phyloP scores from a whole-genome alignment of 2,329 filamentous ascomycete genomes.

The Graphiopsis chlorocephala region DNA sequence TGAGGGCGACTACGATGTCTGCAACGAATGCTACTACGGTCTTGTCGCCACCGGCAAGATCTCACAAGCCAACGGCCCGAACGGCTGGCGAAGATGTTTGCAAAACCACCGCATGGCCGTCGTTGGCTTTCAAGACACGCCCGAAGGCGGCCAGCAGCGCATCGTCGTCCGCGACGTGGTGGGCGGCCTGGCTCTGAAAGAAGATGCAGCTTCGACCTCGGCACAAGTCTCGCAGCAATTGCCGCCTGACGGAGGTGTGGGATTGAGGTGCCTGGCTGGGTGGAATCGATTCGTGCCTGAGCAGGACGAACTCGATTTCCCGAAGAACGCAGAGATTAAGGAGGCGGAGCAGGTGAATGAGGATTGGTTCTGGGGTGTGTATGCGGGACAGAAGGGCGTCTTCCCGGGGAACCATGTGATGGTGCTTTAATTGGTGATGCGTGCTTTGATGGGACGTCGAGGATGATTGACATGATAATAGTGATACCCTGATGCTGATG shows the following conservation, averaged over 20 bases:
- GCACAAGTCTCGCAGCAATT: neutral
- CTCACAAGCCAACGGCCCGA: constrained; percentile 69
- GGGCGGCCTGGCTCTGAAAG: constrained; percentile 68
- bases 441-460: neutral
- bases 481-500: neutral
- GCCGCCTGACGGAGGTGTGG: constrained; percentile 70
- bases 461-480: neutral
- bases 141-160: constrained; percentile 65
- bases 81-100: constrained; percentile 80
- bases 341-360: constrained; percentile 86
- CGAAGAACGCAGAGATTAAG: constrained; percentile 74
- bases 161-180: constrained; percentile 70
- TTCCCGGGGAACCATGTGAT: constrained; percentile 78
- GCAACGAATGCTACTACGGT: constrained; percentile 70
- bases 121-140: constrained; percentile 66
- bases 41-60: constrained; percentile 64
- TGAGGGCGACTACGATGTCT: constrained; percentile 84
- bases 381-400: constrained; percentile 74
- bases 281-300: constrained; percentile 77
- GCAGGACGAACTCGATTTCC: constrained; percentile 78
- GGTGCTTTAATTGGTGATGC: constrained; percentile 17
- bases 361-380: constrained; percentile 86
- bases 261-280: constrained; percentile 60
- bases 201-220: constrained; percentile 30
- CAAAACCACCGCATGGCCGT: constrained; percentile 81